phyloP scores from a whole-genome alignment of 2,329 filamentous ascomycete species.

The Arthrobotrys sinensis region DNA sequence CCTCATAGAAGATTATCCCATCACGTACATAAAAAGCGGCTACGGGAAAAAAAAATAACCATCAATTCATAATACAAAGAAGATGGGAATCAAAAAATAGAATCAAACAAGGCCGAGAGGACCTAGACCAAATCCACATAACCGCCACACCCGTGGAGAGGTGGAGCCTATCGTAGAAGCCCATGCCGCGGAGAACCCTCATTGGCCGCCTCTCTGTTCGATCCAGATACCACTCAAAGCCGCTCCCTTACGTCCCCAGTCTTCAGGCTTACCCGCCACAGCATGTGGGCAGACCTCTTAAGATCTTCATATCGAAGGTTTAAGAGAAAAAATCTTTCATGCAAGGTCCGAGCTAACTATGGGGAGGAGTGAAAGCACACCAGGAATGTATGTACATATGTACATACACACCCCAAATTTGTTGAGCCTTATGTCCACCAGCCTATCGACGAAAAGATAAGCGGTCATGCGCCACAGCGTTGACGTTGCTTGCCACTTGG shows the following conservation, averaged over 20 bases:
- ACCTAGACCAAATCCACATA: conserved; percentile 17
- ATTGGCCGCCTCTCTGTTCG: conserved; percentile 24
- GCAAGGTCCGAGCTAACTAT: neutral
- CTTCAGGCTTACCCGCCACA: conserved; percentile 39
- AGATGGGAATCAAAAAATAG: conserved; percentile 57
- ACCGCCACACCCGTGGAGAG: conserved; percentile 55
- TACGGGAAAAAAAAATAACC: conserved; percentile 34
- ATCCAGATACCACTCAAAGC: conserved; percentile 16
- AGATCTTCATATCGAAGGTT: conserved; percentile 1
- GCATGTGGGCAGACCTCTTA: conserved; percentile 23
- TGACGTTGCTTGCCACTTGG: conserved; percentile 59
- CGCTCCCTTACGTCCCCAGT: conserved; percentile 16
- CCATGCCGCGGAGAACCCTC: conserved; percentile 15
- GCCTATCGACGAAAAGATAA: conserved; percentile 59
- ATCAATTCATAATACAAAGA: conserved; percentile 47
- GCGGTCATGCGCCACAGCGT: conserved; percentile 58
- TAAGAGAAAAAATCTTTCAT: conserved; percentile 11
- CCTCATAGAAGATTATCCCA: conserved; percentile 54
- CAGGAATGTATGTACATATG: conserved; percentile 9
- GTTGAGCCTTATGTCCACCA: conserved; percentile 16
- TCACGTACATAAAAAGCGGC: conserved; percentile 61
- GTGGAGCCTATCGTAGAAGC: conserved; percentile 44
- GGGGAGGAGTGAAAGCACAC: neutral
- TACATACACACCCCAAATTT: conserved; percentile 2
- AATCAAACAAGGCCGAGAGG: conserved; percentile 7